Conservation (phyloP, 2,329 filamentous ascomycete species). For the Berkeleyomyces rouxiae region DNA sequence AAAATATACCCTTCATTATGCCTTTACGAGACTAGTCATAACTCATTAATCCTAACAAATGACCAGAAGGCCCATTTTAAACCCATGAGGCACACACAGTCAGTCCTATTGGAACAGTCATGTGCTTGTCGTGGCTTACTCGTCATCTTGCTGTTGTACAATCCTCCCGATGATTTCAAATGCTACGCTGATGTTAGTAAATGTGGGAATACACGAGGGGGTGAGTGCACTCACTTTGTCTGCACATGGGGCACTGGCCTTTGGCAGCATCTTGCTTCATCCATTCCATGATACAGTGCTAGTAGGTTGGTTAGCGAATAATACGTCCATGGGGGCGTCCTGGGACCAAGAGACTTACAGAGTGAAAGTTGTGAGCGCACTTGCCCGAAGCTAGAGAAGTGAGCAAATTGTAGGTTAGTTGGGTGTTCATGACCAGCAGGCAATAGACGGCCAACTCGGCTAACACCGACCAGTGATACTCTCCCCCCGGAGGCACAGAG, state of each 20-base stretch:
- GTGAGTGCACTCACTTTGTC: slow-evolving; percentile 50
- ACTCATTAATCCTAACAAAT: not conserved
- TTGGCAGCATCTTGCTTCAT: slow-evolving; percentile 87
- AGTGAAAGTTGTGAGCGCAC: slow-evolving; percentile 95
- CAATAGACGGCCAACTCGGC: not conserved
- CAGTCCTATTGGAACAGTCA: too few relatives aligned
- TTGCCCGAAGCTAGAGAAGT: slow-evolving; percentile 65
- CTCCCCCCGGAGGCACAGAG: not conserved
- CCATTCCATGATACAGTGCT: slow-evolving; percentile 96
- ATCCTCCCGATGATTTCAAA: not conserved
- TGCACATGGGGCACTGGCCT: slow-evolving; percentile 93
- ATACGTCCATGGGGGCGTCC: slow-evolving; percentile 3
- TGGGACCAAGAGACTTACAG: slow-evolving; percentile 38
- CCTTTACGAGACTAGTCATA: not conserved
- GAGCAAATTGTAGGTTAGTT: not conserved
- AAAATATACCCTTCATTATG: not conserved
- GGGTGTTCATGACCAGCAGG: not conserved
- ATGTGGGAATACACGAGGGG: not conserved
- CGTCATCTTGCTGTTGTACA: not conserved
- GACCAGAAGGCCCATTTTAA: too few relatives aligned
- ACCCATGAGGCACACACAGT: too few relatives aligned
- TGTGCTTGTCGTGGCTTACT: not conserved
- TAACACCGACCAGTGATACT: not conserved
- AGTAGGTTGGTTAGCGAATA: slow-evolving; percentile 12
- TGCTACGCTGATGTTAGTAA: slow-evolving; percentile 2